A percentile compares a stretch with the other conserved stretches of the same genome.
These are phyloP conservation scores for Fraxinus greggii DNA, from an alignment of 305 asterid species.

Conservation along the genomic window DNA sequence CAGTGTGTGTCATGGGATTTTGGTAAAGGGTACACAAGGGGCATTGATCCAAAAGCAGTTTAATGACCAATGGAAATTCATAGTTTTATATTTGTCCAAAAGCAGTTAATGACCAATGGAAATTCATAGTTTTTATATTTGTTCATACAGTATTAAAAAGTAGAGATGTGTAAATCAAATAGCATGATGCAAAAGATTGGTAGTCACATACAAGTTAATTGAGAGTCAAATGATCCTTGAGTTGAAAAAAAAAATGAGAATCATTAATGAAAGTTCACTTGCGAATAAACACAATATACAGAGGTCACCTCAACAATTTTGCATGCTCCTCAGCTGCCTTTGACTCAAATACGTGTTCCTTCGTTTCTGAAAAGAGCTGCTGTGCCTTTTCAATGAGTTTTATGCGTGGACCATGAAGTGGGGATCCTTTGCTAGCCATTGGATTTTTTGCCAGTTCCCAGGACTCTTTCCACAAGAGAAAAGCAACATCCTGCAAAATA, in stretches of 20 bases:
- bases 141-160: slow-evolving; percentile 6
- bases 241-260: neutral
- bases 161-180: slow-evolving; percentile 2
- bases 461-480: slow-evolving; percentile 85
- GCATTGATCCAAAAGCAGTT: slow-evolving; percentile 6
- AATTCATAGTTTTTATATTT: slow-evolving; percentile 20
- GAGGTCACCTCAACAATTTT: slow-evolving; percentile 70
- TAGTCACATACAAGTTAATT: slow-evolving; percentile 1
- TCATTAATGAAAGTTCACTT: slow-evolving; percentile 8
- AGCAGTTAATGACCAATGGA: neutral
- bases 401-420: slow-evolving; percentile 77
- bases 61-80: slow-evolving; percentile 15
- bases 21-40: neutral
- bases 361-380: slow-evolving; percentile 72
- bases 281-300: slow-evolving; percentile 7
- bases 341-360: slow-evolving; percentile 76
- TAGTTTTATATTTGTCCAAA: slow-evolving; percentile 15
- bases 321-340: slow-evolving; percentile 99
- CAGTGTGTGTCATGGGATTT: neutral
- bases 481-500: slow-evolving; percentile 72
- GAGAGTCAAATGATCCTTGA: neutral
- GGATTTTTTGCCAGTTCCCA: slow-evolving; percentile 88
- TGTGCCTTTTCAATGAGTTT: slow-evolving; percentile 79
- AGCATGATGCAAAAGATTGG: slow-evolving; percentile 11
- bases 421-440: slow-evolving; percentile 74